phyloP scores from a whole-genome alignment of 805 yeast genomes.

The Cyberlindnera mycetangii region DNA sequence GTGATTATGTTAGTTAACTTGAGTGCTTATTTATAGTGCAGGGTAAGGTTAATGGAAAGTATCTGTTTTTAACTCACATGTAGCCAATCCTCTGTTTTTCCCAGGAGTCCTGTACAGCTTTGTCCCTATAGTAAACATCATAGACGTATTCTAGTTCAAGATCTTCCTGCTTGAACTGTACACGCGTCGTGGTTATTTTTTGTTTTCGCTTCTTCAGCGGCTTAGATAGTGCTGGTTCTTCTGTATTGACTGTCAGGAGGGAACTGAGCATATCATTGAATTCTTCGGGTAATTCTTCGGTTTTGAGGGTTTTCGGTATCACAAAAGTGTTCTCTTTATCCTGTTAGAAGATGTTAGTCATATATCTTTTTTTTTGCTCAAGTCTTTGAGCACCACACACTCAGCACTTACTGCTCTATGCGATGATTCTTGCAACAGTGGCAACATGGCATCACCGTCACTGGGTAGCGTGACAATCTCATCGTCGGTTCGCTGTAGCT shows the following conservation, averaged over 20 bases:
- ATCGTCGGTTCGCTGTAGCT: slow-evolving; percentile 46
- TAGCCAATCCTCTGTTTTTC: slow-evolving; percentile 35
- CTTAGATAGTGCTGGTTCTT: slow-evolving; percentile 16
- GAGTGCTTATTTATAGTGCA: neutral
- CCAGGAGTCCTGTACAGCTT: slow-evolving; percentile 52
- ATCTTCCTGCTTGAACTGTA: slow-evolving; percentile 25
- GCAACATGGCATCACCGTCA: slow-evolving; percentile 18
- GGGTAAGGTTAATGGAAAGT: too few species aligned
- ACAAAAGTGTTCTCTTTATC: slow-evolving; percentile 28
- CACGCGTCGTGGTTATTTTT: slow-evolving; percentile 20
- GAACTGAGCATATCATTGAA: slow-evolving; percentile 73
- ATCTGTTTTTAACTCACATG: slow-evolving; percentile 25
- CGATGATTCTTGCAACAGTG: slow-evolving; percentile 26
- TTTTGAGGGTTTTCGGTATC: slow-evolving; percentile 24
- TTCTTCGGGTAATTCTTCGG: slow-evolving; percentile 50
- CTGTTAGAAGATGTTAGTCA: slow-evolving; percentile 8
- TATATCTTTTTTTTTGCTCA: too few species aligned
- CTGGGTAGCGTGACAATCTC: slow-evolving; percentile 20
- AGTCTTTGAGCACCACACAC: too few species aligned
- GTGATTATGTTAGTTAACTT: slow-evolving; percentile 2
- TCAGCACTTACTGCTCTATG: slow-evolving; percentile 16
- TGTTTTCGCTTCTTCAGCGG: slow-evolving; percentile 27
- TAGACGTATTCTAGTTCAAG: slow-evolving; percentile 74
- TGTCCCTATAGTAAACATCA: slow-evolving; percentile 77
- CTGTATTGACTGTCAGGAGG: slow-evolving; percentile 41